These are phyloP conservation scores for Cyamopsis tetragonoloba DNA, from an alignment of 306 rosid genomes.

Conservation along the genomic window DNA sequence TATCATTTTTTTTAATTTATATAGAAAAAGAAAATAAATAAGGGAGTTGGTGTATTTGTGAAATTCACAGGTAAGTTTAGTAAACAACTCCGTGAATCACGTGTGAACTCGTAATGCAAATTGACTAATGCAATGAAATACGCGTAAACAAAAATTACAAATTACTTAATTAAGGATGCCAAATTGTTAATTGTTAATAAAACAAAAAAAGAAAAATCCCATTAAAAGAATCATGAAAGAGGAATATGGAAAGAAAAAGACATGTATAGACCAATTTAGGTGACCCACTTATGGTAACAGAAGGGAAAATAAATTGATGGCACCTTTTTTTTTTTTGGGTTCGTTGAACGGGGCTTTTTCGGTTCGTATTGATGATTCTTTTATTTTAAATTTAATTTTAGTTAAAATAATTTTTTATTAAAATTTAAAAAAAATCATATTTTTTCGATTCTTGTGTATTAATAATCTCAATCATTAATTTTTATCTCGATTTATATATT, in stretches of 20 bases:
- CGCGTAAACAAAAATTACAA: not conserved
- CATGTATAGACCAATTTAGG: not conserved
- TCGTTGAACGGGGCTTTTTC: too few species aligned
- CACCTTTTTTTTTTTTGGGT: too few species aligned
- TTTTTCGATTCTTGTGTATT: too few species aligned
- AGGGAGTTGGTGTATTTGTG: not conserved
- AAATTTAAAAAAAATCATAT: too few species aligned
- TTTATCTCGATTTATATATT: too few species aligned
- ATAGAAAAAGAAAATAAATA: not conserved
- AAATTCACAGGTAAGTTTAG: constrained; percentile 7
- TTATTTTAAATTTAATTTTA: too few species aligned
- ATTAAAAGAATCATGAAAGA: not conserved
- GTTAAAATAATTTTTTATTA: too few species aligned
- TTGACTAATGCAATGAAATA: not conserved
- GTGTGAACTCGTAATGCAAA: not conserved
- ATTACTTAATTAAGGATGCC: too few species aligned
- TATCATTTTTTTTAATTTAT: too few species aligned
- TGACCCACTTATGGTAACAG: constrained; percentile 3
- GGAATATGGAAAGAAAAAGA: not conserved
- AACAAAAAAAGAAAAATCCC: not conserved
- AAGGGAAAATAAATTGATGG: too few species aligned
- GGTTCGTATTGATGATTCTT: too few species aligned
- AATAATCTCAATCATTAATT: too few species aligned
- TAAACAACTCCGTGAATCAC: constrained; percentile 6
- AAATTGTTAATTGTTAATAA: not conserved